Conservation (phyloP, 257 asterid genomes). For the Ilex aquifolium region DNA sequence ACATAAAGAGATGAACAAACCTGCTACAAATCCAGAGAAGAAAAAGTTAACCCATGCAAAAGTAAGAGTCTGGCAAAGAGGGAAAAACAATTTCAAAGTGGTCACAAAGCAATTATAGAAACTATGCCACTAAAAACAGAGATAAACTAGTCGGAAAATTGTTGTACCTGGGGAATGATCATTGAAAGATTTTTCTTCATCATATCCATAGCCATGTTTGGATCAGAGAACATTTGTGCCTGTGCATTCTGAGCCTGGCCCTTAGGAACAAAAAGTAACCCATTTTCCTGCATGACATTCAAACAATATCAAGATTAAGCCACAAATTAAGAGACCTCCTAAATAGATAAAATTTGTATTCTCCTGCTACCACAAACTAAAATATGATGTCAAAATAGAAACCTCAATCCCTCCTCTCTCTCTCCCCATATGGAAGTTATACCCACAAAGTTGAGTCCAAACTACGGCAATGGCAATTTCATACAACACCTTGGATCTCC, state of each 20-base stretch:
- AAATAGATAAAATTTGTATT: too few species aligned
- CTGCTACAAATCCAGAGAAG: slow-evolving; percentile 99
- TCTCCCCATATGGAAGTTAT: too few species aligned
- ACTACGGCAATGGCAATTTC: too few species aligned
- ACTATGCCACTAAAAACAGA: slow-evolving; percentile 5
- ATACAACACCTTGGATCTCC: too few species aligned
- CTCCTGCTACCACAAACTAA: too few species aligned
- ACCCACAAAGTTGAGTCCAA: too few species aligned
- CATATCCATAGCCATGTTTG: slow-evolving; percentile 99
- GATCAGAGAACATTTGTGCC: slow-evolving; percentile 98
- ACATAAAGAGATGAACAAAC: slow-evolving; percentile 25
- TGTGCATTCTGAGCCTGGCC: slow-evolving; percentile 87
- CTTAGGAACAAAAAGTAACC: slow-evolving; percentile 75
- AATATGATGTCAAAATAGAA: too few species aligned
- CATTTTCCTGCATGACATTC: slow-evolving; percentile 63
- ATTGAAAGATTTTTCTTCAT: slow-evolving; percentile 93
- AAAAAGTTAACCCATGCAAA: slow-evolving; percentile 97
- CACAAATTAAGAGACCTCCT: not conserved
- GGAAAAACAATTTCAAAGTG: slow-evolving; percentile 13
- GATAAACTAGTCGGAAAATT: slow-evolving; percentile 12
- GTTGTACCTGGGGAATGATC: slow-evolving; percentile 86
- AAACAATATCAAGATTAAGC: slow-evolving; percentile 7
- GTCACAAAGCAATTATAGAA: slow-evolving; percentile 6
- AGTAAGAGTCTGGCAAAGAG: slow-evolving; percentile 68
- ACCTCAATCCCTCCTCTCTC: too few species aligned